phyloP scores from a whole-genome alignment of 139 green algal species.

The Diplosphaera chodatii region DNA sequence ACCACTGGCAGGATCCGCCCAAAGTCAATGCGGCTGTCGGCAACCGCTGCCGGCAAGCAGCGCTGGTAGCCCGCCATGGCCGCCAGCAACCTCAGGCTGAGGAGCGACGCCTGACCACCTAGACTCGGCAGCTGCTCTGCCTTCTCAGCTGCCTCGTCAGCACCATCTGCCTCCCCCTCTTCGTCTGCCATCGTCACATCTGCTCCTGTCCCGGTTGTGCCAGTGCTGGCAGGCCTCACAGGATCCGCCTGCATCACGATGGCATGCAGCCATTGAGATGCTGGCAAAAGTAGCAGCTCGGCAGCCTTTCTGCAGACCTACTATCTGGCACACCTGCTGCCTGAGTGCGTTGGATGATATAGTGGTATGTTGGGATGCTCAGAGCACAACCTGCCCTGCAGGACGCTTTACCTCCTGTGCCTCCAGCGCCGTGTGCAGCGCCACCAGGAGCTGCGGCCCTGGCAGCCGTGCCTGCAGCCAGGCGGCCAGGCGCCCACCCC shows the following conservation, averaged over 20 bases:
- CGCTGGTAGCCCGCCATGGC: conserved; percentile 23
- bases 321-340: too few relatives aligned
- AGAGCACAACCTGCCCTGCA: background rate
- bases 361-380: background rate
- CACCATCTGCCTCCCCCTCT: conserved; percentile 1
- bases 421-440: conserved; percentile 15
- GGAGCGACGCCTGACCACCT: conserved; percentile 1
- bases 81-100: conserved; percentile 14
- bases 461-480: conserved; percentile 25
- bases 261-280: too few relatives aligned
- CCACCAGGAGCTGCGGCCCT: conserved; percentile 37
- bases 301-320: too few relatives aligned
- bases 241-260: too few relatives aligned
- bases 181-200: conserved; percentile 12
- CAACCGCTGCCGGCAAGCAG: conserved; percentile 30
- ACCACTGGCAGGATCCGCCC: conserved; percentile 29
- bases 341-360: background rate
- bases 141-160: background rate
- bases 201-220: background rate
- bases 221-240: too few relatives aligned
- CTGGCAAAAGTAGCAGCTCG: too few relatives aligned
- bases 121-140: conserved; percentile 8
- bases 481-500: background rate
- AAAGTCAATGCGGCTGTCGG: conserved; percentile 32
- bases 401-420: conserved; percentile 3